Conservation (phyloP, 73 alveolate species). For the Blepharisma stoltei region DNA sequence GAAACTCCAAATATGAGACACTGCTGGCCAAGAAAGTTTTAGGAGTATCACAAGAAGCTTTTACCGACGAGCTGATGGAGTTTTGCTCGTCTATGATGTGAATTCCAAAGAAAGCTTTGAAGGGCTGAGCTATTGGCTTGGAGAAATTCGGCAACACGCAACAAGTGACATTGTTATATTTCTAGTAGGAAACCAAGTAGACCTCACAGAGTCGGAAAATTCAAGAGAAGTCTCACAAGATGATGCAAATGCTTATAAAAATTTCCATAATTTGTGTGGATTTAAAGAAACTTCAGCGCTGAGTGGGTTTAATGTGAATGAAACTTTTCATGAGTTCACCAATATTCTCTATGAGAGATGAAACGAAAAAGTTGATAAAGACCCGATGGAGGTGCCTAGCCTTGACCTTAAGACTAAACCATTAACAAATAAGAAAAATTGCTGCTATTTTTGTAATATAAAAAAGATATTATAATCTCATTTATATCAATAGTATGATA, state of each 20-base stretch:
- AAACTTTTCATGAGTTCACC: background rate
- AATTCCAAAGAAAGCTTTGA: background rate
- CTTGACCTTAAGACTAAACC: background rate
- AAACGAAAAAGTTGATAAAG: background rate
- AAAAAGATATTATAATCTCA: too few species aligned
- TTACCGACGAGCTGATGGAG: slow-evolving; percentile 89
- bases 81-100: slow-evolving; percentile 47
- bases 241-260: background rate
- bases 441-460: background rate
- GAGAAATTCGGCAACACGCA: slow-evolving; percentile 1
- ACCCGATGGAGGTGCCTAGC: background rate
- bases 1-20: slow-evolving; percentile 72
- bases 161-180: background rate
- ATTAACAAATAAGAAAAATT: background rate
- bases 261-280: background rate
- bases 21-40: slow-evolving; percentile 92
- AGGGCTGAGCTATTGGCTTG: background rate
- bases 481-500: too few species aligned
- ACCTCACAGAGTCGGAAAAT: background rate
- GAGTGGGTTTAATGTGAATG: slow-evolving; percentile 10
- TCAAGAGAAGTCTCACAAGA: background rate
- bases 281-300: background rate
- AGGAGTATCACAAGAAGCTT: slow-evolving; percentile 84
- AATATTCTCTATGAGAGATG: background rate
- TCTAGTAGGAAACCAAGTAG: background rate